These are phyloP conservation scores for Pochonia chlamydosporia DNA, from an alignment of 2,329 filamentous ascomycete genomes.

Conservation along the genomic window DNA sequence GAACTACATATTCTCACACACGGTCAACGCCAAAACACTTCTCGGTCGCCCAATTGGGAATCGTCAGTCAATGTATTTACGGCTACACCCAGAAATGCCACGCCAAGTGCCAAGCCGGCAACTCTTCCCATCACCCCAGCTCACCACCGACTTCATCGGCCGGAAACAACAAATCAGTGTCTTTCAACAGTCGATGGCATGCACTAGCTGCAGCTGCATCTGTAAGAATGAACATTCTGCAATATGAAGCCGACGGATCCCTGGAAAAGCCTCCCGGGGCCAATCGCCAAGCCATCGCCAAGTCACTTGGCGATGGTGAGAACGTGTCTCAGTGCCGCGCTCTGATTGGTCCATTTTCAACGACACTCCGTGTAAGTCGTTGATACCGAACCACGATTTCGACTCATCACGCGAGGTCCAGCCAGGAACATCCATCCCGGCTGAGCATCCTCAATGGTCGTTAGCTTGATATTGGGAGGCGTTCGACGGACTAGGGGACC, in stretches of 20 bases:
- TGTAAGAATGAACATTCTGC: background rate
- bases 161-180: no score
- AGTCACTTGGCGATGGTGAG: background rate
- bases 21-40: background rate
- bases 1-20: no score
- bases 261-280: background rate
- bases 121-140: constrained; percentile 6
- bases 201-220: no score
- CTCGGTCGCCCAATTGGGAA: background rate
- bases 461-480: background rate
- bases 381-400: constrained; percentile 1
- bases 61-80: background rate
- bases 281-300: background rate
- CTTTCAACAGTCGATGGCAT: no score
- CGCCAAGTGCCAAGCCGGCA: constrained; percentile 6
- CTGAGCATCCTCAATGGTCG: background rate
- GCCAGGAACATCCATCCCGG: background rate
- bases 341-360: constrained; percentile 1
- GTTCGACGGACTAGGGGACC: background rate
- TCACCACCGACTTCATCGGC: background rate
- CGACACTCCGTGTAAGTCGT: background rate
- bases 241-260: no score
- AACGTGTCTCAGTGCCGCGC: constrained; percentile 1
- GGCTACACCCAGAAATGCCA: background rate
- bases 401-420: background rate